Evolutionary conservation across 2,329 filamentous ascomycete species (phyloP), one percentile per base, ranked within the genome.

Genomic region (Colletotrichum agaves): DNA sequence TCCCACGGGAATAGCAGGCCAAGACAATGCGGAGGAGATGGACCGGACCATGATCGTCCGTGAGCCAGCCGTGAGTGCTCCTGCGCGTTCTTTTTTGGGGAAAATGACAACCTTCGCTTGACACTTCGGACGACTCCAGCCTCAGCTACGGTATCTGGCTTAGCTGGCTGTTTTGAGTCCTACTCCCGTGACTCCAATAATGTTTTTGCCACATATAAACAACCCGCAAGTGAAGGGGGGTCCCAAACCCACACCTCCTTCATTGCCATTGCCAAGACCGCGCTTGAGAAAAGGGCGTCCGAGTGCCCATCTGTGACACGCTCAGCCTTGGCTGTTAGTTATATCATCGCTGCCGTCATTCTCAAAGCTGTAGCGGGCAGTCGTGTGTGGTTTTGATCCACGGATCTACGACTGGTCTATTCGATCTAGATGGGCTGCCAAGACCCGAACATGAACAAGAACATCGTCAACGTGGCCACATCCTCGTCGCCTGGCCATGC

Each of bases 291-390:
- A 15, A 11, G 35, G 35, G 13, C 41, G 55, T 46, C 55, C 43
- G 55, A 58, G 55, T 58, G 55, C 31, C 27, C 27, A 44, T 46
- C 55, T 41, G 55, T 41, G 55, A 58, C 55, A 21, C 21, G 37
- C 55, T 46, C 39, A 37, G 55, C 55, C 55, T 6, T 8, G 10
- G n/a, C 35, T 19, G n/a, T 44, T 21, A 58, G n/a, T 44, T 21
- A 58, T 41, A 35, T 49, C 56, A 47, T 59, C 41, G 56, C 19
- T 37, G 35, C 35, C 35, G 35, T 37, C 35, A 37, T 37, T 33
- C 35, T 27, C 27, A 6, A 27, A 27, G 27, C 27, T 27, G 27
- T 5, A 7, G 27, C 6, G 27, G 27, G 27, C 27, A 27, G 6
- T 27, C 27, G 27, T 27, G 27, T 27, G 6, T 7, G 27, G 27